phyloP scores from a whole-genome alignment of 164 flowering plant genomes.

The Kingdonia uniflora region DNA sequence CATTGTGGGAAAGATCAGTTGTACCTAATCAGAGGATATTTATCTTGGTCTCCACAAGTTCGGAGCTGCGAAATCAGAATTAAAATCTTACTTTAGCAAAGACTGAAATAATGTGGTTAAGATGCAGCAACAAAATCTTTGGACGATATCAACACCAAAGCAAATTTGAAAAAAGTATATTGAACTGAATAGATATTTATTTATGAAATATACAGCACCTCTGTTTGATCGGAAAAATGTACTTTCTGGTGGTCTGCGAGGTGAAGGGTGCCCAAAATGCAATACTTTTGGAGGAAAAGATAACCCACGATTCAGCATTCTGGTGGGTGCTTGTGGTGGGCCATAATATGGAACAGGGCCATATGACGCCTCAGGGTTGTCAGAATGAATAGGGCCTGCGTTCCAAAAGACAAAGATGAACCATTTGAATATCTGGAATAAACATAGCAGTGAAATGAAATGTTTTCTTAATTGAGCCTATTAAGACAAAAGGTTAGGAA shows the following conservation, averaged over 20 bases:
- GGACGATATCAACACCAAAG: too few relatives aligned
- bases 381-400: conserved; percentile 33
- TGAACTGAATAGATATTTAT: too few relatives aligned
- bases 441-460: too few relatives aligned
- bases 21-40: conserved; percentile 5
- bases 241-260: conserved; percentile 31
- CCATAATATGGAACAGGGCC: conserved; percentile 29
- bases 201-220: too few relatives aligned
- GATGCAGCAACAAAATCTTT: too few relatives aligned
- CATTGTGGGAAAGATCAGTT: conserved; percentile 11
- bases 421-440: too few relatives aligned
- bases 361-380: conserved; percentile 29
- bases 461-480: too few relatives aligned
- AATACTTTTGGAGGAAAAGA: conserved; percentile 38
- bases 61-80: conserved; percentile 38
- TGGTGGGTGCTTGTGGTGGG: conserved; percentile 39
- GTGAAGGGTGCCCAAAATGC: conserved; percentile 41
- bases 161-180: too few relatives aligned
- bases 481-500: too few relatives aligned
- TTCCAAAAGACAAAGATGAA: not conserved
- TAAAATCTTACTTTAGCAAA: not conserved
- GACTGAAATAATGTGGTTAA: too few relatives aligned
- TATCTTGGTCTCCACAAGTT: conserved; percentile 68
- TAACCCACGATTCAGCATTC: conserved; percentile 42
- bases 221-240: too few relatives aligned